Conservation (phyloP, 1,139 yeast species). For the Candida frijolesensis region DNA sequence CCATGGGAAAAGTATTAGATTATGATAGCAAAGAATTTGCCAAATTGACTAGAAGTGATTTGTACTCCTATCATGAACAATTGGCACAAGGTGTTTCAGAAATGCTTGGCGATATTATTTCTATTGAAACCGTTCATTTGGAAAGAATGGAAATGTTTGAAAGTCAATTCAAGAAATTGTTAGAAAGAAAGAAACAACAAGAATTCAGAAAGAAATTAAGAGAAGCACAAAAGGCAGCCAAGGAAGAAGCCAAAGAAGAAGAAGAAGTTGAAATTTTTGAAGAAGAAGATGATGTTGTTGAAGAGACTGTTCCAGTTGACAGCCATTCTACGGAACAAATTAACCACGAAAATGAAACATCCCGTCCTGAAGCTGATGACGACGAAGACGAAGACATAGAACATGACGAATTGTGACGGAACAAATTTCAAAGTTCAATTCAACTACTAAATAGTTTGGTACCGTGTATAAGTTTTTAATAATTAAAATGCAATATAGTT, state of each 20-base stretch:
- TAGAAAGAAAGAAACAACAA: slow-evolving; percentile 38
- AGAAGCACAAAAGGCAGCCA: slow-evolving; percentile 24
- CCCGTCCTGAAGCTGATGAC: slow-evolving; percentile 4
- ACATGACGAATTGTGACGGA: slow-evolving; percentile 61
- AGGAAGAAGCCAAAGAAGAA: slow-evolving; percentile 23
- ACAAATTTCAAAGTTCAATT: not conserved
- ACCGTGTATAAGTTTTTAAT: not conserved
- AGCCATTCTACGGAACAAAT: not conserved
- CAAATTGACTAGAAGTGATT: slow-evolving; percentile 30
- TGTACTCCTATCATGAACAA: slow-evolving; percentile 36
- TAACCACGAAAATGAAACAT: slow-evolving; percentile 3
- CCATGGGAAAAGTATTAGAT: slow-evolving; percentile 29
- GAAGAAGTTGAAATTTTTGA: slow-evolving; percentile 15
- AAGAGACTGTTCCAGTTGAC: slow-evolving; percentile 5
- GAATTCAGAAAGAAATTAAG: slow-evolving; percentile 38
- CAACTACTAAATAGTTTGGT: not conserved
- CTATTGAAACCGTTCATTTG: slow-evolving; percentile 41
- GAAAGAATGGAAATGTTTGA: slow-evolving; percentile 42
- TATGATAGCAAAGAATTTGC: slow-evolving; percentile 29
- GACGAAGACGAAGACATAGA: slow-evolving; percentile 23
- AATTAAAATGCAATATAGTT: not conserved
- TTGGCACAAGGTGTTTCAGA: slow-evolving; percentile 36
- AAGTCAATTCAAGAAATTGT: slow-evolving; percentile 33
- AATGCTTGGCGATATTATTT: slow-evolving; percentile 33
- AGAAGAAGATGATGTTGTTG: slow-evolving; percentile 14